Percentiles rank a stretch among this genome's conserved stretches.
phyloP scores from a whole-genome alignment of 345 rosid species.

The Eucalyptus erythrocorys region DNA sequence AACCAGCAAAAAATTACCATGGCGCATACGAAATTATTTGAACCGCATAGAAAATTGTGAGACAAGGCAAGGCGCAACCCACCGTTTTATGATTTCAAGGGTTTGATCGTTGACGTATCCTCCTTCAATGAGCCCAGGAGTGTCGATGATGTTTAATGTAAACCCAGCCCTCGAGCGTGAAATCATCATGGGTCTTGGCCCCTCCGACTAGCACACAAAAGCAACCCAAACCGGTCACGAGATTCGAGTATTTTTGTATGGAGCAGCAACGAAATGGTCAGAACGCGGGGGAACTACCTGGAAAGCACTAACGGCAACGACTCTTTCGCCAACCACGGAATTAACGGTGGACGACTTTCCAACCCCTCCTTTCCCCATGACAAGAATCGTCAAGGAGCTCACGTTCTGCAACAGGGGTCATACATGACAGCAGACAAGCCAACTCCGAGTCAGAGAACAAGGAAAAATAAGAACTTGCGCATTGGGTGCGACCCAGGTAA shows the following conservation, averaged over 20 bases:
- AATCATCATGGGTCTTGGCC: constrained; percentile 58
- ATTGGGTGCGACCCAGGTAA: neutral
- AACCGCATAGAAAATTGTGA: neutral
- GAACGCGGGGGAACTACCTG: constrained; percentile 26
- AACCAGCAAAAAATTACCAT: neutral
- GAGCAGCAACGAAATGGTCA: neutral
- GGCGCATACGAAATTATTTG: neutral
- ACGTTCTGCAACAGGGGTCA: constrained; percentile 28
- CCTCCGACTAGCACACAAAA: constrained; percentile 37
- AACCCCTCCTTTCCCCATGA: constrained; percentile 88
- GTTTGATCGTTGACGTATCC: constrained; percentile 82
- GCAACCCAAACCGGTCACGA: neutral
- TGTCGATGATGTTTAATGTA: constrained; percentile 65
- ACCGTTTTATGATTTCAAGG: constrained; percentile 71
- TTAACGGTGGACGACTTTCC: constrained; percentile 88
- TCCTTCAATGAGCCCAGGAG: constrained; percentile 90
- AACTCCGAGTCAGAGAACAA: neutral
- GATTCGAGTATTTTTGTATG: neutral
- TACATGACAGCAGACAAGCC: neutral
- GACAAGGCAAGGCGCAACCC: neutral
- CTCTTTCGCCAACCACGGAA: constrained; percentile 70
- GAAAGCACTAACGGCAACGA: constrained; percentile 62
- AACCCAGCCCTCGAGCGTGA: constrained; percentile 72
- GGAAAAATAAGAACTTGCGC: neutral
- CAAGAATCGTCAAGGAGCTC: constrained; percentile 60